Conservation (phyloP, 495 filamentous ascomycete genomes). For the Umbilicaria muhlenbergii region DNA sequence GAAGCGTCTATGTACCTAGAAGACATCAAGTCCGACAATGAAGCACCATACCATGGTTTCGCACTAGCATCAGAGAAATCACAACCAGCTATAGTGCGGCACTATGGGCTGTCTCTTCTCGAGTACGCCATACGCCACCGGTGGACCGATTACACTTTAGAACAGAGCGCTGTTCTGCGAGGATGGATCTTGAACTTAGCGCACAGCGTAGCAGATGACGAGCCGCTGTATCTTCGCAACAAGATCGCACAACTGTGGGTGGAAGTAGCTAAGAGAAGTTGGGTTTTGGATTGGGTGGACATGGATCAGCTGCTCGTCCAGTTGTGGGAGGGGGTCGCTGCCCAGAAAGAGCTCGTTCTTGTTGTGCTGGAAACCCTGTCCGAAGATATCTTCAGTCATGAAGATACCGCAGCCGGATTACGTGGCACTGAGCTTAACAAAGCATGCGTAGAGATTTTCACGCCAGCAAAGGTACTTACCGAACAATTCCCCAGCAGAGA, state of each 20-base stretch:
- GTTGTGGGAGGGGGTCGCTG: slow-evolving; percentile 60
- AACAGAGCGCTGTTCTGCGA: slow-evolving; percentile 48
- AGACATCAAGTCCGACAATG: slow-evolving; percentile 54
- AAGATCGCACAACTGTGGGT: slow-evolving; percentile 95
- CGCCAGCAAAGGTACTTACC: slow-evolving; percentile 55
- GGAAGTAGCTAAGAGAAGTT: slow-evolving; percentile 82
- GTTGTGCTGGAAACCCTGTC: slow-evolving; percentile 82
- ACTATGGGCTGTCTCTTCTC: slow-evolving; percentile 82
- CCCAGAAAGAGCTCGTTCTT: slow-evolving; percentile 68
- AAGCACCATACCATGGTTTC: slow-evolving; percentile 77
- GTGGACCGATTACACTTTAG: slow-evolving; percentile 52
- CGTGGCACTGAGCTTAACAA: slow-evolving; percentile 72
- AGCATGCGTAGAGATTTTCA: slow-evolving; percentile 84
- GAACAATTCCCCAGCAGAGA: slow-evolving; percentile 58
- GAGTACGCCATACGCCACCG: slow-evolving; percentile 76
- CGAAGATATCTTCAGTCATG: slow-evolving; percentile 83
- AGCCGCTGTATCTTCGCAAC: slow-evolving; percentile 75
- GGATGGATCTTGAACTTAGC: slow-evolving; percentile 65
- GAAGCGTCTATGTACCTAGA: slow-evolving; percentile 76
- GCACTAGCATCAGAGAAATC: slow-evolving; percentile 55
- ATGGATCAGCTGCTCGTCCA: slow-evolving; percentile 77
- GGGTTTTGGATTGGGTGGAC: slow-evolving; percentile 80
- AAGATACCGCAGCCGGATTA: slow-evolving; percentile 70
- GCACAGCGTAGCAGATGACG: slow-evolving; percentile 49
- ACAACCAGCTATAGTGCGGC: slow-evolving; percentile 67